phyloP scores from a whole-genome alignment of 192 early-diverging fungal genomes.

The Chytriomyces sp. region DNA sequence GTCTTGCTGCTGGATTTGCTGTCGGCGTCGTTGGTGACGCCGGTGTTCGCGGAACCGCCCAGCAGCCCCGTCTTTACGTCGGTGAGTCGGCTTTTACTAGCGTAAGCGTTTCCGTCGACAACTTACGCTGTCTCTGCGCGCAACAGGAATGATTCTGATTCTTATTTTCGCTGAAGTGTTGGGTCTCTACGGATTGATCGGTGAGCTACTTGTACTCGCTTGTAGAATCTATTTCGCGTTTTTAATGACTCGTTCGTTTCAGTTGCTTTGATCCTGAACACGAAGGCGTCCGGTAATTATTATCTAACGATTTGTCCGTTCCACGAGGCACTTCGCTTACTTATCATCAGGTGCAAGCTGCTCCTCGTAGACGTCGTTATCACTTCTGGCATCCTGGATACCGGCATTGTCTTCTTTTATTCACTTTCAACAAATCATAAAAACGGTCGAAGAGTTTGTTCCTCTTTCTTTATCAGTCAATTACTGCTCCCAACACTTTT shows the following conservation, averaged over 20 bases:
- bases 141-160: conserved; percentile 76
- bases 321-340: too few relatives aligned
- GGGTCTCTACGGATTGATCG: conserved; percentile 70
- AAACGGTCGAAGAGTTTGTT: too few relatives aligned
- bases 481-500: conserved; percentile 84
- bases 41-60: conserved; percentile 86
- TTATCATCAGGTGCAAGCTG: background rate
- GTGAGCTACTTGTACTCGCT: background rate
- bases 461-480: too few relatives aligned
- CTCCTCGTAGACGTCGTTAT: background rate
- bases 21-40: conserved; percentile 97
- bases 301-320: too few relatives aligned
- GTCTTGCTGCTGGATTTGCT: conserved; percentile 92
- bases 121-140: conserved; percentile 57
- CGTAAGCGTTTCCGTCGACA: conserved; percentile 68
- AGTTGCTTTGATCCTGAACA: conserved; percentile 97
- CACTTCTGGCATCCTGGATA: too few relatives aligned
- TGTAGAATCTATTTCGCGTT: background rate
- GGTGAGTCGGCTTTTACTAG: conserved; percentile 59
- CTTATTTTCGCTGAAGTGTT: conserved; percentile 99
- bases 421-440: too few relatives aligned
- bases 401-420: too few relatives aligned
- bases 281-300: too few relatives aligned
- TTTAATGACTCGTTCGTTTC: conserved; percentile 31
- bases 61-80: conserved; percentile 84